Percentiles rank a stretch among this genome's conserved stretches.
Conservation (phyloP, 2,329 filamentous ascomycete genomes). For the Westerdykella ornata region DNA sequence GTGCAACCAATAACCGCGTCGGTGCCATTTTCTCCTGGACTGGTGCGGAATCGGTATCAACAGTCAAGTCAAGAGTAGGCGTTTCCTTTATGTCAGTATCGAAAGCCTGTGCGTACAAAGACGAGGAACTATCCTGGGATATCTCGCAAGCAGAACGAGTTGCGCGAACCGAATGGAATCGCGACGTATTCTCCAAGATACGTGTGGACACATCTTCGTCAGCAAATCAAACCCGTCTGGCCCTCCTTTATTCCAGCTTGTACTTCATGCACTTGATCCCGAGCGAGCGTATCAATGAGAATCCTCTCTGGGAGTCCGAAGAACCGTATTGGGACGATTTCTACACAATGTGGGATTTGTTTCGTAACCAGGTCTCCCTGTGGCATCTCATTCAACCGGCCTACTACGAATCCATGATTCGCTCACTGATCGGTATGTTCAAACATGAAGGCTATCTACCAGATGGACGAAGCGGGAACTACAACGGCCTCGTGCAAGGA, state of each 20-base stretch:
- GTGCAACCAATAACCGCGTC: conserved; percentile 39
- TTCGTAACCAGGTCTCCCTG: conserved; percentile 45
- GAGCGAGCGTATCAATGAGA: conserved; percentile 50
- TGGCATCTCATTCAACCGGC: conserved; percentile 58
- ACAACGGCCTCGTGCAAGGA: conserved; percentile 51
- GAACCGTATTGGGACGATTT: conserved; percentile 65
- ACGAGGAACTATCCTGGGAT: conserved; percentile 42
- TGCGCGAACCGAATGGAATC: conserved; percentile 44
- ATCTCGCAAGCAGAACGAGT: conserved; percentile 37
- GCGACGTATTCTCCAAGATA: conserved; percentile 54
- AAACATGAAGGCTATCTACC: conserved; percentile 61
- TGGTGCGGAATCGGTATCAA: conserved; percentile 22
- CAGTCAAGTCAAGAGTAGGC: conserved; percentile 47
- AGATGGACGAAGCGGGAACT: conserved; percentile 53
- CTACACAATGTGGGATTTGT: conserved; percentile 69
- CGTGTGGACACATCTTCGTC: conserved; percentile 18
- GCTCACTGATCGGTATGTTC: conserved; percentile 59
- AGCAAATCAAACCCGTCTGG: conserved; percentile 26
- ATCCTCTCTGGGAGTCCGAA: conserved; percentile 58
- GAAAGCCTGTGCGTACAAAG: conserved; percentile 46
- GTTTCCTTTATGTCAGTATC: conserved; percentile 43
- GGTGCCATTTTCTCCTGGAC: conserved; percentile 49
- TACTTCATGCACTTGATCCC: conserved; percentile 37
- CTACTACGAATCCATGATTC: conserved; percentile 60
- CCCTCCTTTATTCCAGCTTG: conserved; percentile 29